These are phyloP conservation scores for Penicillium nordicum DNA, from an alignment of 2,329 filamentous ascomycete genomes.

Conservation along the genomic window DNA sequence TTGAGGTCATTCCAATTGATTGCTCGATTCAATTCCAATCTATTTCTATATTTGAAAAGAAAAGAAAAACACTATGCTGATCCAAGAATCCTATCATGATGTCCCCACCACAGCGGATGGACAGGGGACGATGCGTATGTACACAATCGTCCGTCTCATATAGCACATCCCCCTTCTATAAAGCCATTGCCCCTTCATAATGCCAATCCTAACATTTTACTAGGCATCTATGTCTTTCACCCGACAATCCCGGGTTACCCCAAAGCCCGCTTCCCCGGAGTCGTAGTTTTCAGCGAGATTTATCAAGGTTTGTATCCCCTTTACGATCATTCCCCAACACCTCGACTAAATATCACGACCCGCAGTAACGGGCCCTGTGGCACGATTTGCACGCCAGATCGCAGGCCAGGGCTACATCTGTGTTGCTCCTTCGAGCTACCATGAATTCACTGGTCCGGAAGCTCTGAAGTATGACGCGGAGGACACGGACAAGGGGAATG, in stretches of 20 bases:
- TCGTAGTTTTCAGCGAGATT: slow-evolving; percentile 88
- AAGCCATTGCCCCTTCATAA: neutral
- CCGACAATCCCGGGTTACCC: slow-evolving; percentile 81
- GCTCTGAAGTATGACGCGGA: slow-evolving; percentile 79
- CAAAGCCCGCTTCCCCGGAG: slow-evolving; percentile 82
- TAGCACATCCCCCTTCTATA: neutral
- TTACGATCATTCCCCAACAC: neutral
- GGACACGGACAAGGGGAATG: slow-evolving; percentile 83
- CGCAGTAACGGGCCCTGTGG: slow-evolving; percentile 81
- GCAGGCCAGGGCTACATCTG: slow-evolving; percentile 91
- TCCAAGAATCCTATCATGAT: slow-evolving; percentile 37
- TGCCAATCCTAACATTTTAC: slow-evolving; percentile 1
- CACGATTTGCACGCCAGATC: slow-evolving; percentile 86
- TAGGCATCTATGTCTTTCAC: slow-evolving; percentile 87
- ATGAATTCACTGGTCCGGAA: slow-evolving; percentile 86
- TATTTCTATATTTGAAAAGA: neutral
- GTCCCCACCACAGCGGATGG: slow-evolving; percentile 40
- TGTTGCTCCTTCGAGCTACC: slow-evolving; percentile 84
- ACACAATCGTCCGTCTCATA: neutral
- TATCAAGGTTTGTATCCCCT: slow-evolving; percentile 69
- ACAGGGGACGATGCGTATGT: slow-evolving; percentile 39
- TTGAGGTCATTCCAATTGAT: neutral
- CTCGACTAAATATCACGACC: neutral
- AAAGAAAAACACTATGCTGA: slow-evolving; percentile 29
- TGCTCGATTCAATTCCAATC: neutral